A percentile compares a stretch with the other conserved stretches of the same genome.
These are phyloP conservation scores for Spizellomyces punctatus DNA, from an alignment of 192 early-diverging fungal species.

Conservation along the genomic window DNA sequence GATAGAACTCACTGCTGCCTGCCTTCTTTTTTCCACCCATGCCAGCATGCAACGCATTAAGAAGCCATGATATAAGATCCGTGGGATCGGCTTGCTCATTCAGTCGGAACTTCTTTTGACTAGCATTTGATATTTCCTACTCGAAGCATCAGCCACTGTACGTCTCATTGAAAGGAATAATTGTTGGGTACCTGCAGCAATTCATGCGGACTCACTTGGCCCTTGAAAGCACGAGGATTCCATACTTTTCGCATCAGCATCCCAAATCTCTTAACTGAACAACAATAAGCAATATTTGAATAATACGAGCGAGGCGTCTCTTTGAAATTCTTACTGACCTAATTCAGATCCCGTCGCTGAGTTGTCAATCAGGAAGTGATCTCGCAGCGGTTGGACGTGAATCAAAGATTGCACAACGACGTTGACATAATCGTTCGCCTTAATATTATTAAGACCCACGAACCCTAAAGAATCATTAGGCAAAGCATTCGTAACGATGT, in stretches of 20 bases:
- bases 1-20: conserved; percentile 53
- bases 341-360: conserved; percentile 39
- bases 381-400: conserved; percentile 83
- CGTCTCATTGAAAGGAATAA: neutral
- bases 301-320: neutral
- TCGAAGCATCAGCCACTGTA: neutral
- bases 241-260: conserved; percentile 87
- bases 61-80: conserved; percentile 88
- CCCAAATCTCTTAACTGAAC: conserved; percentile 71
- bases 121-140: conserved; percentile 81
- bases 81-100: conserved; percentile 82
- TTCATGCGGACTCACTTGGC: conserved; percentile 95
- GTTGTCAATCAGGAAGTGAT: conserved; percentile 75
- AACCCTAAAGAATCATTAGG: conserved; percentile 58
- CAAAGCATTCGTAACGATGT: neutral
- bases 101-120: conserved; percentile 76
- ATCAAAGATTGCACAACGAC: conserved; percentile 85
- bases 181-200: conserved; percentile 69
- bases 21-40: conserved; percentile 79
- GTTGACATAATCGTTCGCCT: conserved; percentile 94
- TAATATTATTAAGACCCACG: conserved; percentile 93
- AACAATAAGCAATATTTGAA: neutral
- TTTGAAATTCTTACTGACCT: conserved; percentile 10
- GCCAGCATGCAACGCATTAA: conserved; percentile 86
- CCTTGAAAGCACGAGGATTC: conserved; percentile 90